Conservation (phyloP, 2,329 filamentous ascomycete species). For the Hymenoscyphus linearis region DNA sequence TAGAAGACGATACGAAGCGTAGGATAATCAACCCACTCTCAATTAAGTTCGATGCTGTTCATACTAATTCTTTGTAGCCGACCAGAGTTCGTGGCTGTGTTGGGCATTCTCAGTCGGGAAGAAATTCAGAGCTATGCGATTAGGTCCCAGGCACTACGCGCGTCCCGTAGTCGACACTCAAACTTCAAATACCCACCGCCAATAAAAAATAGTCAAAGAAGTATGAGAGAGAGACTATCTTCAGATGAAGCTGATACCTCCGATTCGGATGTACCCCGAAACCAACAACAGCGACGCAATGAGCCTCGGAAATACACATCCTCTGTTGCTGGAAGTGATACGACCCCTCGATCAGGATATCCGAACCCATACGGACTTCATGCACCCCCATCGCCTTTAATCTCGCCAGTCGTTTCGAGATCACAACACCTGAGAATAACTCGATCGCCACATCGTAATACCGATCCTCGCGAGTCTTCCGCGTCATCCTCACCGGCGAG, state of each 20-base stretch:
- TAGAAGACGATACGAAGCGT: slow-evolving; percentile 54
- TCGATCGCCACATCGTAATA: slow-evolving; percentile 2
- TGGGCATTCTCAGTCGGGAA: slow-evolving; percentile 48
- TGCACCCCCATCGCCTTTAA: slow-evolving; percentile 12
- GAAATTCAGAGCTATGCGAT: slow-evolving; percentile 48
- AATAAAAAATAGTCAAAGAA: not conserved
- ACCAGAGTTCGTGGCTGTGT: slow-evolving; percentile 54
- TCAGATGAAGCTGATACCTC: slow-evolving; percentile 10
- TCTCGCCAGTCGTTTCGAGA: not conserved
- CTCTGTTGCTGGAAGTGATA: slow-evolving; percentile 8
- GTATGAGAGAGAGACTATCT: not conserved
- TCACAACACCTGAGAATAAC: slow-evolving; percentile 1
- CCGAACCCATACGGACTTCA: slow-evolving; percentile 21
- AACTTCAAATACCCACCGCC: slow-evolving; percentile 8
- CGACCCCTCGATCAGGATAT: slow-evolving; percentile 19
- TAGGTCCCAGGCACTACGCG: slow-evolving; percentile 35
- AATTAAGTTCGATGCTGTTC: not conserved
- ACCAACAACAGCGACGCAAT: not conserved
- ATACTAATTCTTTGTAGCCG: slow-evolving; percentile 28
- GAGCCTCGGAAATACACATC: slow-evolving; percentile 7
- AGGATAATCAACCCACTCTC: slow-evolving; percentile 6
- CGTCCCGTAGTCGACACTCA: slow-evolving; percentile 17
- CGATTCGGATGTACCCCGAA: slow-evolving; percentile 6
- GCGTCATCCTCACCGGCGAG: not conserved
- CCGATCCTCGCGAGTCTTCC: not conserved